Percentiles rank a stretch among this genome's conserved stretches.
Evolutionary conservation across 2,329 filamentous ascomycete species (phyloP).

Genomic region (Monosporascus sp.): DNA sequence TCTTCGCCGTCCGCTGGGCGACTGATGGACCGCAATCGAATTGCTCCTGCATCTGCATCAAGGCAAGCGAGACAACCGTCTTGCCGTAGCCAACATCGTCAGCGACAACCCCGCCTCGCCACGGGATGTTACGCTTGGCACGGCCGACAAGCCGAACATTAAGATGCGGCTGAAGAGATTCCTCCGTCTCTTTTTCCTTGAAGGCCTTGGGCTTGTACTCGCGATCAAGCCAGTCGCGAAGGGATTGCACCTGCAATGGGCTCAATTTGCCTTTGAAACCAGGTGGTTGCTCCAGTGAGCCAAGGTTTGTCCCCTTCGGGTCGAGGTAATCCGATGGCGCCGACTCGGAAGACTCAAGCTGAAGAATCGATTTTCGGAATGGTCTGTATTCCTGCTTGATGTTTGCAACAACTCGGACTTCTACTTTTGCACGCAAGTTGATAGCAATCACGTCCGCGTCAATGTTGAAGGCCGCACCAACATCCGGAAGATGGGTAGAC

Average conservation of each 20-base stretch:
- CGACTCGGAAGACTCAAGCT: neutral
- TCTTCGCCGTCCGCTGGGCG: conserved; percentile 2
- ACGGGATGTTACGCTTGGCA: conserved; percentile 20
- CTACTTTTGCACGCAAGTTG: neutral
- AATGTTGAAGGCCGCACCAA: neutral
- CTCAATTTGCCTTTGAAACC: conserved; percentile 8
- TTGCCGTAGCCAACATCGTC: conserved; percentile 42
- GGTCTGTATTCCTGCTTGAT: neutral
- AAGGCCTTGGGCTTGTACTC: conserved; percentile 21
- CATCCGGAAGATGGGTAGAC: conserved; percentile 4
- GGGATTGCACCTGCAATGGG: conserved; percentile 20
- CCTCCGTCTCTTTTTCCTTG: conserved; percentile 32
- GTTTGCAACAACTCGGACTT: neutral
- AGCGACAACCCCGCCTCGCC: conserved; percentile 34
- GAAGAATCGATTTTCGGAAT: neutral
- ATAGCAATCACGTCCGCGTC: neutral
- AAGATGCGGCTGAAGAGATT: conserved; percentile 27
- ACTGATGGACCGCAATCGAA: conserved; percentile 18
- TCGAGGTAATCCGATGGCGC: neutral
- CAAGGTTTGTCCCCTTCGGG: neutral
- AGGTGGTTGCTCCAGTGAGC: neutral
- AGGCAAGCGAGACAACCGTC: conserved; percentile 34
- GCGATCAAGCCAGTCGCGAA: conserved; percentile 26
- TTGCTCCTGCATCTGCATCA: conserved; percentile 24
- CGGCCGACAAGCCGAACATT: conserved; percentile 28